Conservation (phyloP, 2,329 filamentous ascomycete species). For the Calonectria naviculata region DNA sequence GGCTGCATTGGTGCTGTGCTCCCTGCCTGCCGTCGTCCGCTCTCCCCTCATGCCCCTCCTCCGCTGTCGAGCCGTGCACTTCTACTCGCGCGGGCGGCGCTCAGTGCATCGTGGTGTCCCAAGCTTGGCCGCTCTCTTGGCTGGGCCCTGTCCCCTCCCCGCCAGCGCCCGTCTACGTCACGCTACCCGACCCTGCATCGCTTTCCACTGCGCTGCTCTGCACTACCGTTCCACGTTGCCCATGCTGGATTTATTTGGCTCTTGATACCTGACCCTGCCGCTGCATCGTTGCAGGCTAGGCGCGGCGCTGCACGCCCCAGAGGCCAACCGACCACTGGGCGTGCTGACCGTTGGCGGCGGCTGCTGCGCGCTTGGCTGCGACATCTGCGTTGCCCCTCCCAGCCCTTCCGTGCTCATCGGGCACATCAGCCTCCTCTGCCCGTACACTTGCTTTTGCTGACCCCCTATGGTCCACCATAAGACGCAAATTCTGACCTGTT, state of each 20-base stretch:
- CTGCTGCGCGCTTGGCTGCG: conserved; percentile 33
- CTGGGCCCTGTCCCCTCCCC: conserved; percentile 24
- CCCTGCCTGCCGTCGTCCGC: not conserved
- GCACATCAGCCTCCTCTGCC: conserved; percentile 12
- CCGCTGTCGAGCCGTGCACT: not conserved
- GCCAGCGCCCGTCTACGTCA: conserved; percentile 39
- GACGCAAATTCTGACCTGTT: conserved; percentile 14
- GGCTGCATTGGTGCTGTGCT: not conserved
- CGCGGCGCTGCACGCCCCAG: not conserved
- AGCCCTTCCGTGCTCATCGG: conserved; percentile 1
- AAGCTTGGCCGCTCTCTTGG: conserved; percentile 12
- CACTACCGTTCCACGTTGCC: conserved; percentile 15
- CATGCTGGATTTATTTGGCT: not conserved
- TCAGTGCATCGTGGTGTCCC: conserved; percentile 18
- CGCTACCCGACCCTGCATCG: conserved; percentile 26
- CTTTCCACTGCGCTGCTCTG: conserved; percentile 24
- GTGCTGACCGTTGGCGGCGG: conserved; percentile 21
- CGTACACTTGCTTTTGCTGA: conserved; percentile 10
- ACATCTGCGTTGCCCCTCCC: conserved; percentile 22
- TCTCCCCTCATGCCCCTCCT: not conserved
- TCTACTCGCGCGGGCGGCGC: not conserved
- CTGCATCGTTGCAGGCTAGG: not conserved
- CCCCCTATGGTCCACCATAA: conserved; percentile 1
- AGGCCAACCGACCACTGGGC: conserved; percentile 16
- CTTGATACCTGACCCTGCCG: conserved; percentile 4